Percentiles rank a stretch among this genome's conserved stretches.
phyloP scores from a whole-genome alignment of 2,329 filamentous ascomycete genomes.

The Neoascochyta sp. region DNA sequence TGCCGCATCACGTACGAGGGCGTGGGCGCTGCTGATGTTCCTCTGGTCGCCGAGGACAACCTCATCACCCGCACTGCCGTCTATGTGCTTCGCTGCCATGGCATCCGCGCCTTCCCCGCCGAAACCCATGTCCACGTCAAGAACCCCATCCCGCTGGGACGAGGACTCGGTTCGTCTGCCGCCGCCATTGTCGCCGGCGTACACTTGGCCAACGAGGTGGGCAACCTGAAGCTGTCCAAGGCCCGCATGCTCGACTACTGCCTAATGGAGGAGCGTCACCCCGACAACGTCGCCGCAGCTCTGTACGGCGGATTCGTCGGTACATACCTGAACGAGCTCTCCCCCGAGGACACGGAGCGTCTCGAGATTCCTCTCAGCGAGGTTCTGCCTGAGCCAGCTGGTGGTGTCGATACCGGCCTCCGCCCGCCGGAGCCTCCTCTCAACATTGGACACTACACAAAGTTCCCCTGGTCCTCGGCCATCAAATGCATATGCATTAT shows the following conservation, averaged over 20 bases:
- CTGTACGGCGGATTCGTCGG: conserved; percentile 96
- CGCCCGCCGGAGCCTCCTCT: conserved; percentile 82
- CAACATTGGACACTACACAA: conserved; percentile 93
- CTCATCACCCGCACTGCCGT: conserved; percentile 91
- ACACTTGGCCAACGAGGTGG: conserved; percentile 86
- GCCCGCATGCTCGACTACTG: conserved; percentile 91
- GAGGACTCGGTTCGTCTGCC: conserved; percentile 90
- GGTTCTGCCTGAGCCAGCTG: conserved; percentile 84
- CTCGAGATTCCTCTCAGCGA: conserved; percentile 93
- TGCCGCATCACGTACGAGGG: conserved; percentile 91
- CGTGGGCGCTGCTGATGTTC: conserved; percentile 72
- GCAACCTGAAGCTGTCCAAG: conserved; percentile 70
- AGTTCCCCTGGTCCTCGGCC: conserved; percentile 87
- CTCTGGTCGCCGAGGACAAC: conserved; percentile 79
- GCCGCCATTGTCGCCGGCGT: conserved; percentile 94
- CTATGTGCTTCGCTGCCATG: conserved; percentile 91
- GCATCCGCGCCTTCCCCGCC: conserved; percentile 74
- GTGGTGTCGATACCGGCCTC: conserved; percentile 84
- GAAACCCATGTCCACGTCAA: conserved; percentile 89
- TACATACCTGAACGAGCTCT: conserved; percentile 89
- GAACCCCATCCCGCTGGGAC: conserved; percentile 90
- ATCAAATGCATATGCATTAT: conserved; percentile 98
- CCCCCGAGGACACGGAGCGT: conserved; percentile 81
- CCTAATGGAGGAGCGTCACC: conserved; percentile 76
- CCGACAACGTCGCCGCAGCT: conserved; percentile 71